Evolutionary conservation across 2,329 filamentous ascomycete genomes (phyloP), one percentile per base, ranked within the genome.

Genomic region (Calonectria pseudoturangicola): DNA sequence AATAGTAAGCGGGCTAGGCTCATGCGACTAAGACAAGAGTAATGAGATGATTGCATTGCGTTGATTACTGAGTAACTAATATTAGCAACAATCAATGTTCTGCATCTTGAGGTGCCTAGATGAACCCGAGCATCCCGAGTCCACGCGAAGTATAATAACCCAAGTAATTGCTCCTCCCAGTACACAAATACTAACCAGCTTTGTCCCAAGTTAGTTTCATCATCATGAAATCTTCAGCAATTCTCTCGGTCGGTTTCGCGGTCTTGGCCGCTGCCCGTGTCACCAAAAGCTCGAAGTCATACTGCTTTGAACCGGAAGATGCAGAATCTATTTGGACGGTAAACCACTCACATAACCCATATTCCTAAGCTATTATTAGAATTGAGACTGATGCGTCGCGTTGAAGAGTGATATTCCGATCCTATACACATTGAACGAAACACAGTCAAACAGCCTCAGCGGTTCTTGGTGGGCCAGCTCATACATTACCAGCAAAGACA

Each of bases 381-480:
- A n/a, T 1, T 3, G 8, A 16, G 36, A 21, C 54, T 58, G 25
- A 58, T 4, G 1, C 4, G 12, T 21, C 7, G 2, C 16, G 13
- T 4, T 18, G 12, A 25, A 58, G 54, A n/a, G 6, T 16, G n/a
- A 58, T 8, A 58, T 58, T 18, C 54, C 54, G 15, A 41, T 58
- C 10, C 33, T 58, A 12, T 58, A 41, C 33, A 25, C 12, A 2
- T 36, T 33, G 3, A 58, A 58, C 18, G 18, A 58, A 21, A 58
- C 54, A 12, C 54, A 58, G 21, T 27, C 54, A 16, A 58, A 58
- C 33, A 58, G 33, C 16, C 7, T 25, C 3, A 33, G 54, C 16
- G 54, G 54, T 15, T 58, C 54, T 39, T 58, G 54, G 54, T 58
- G 54, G 54, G n/a, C 33, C 4, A 58, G 33, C 16, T 58, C 54